phyloP scores from a whole-genome alignment of 2,329 filamentous ascomycete species.

The Torrubiellomyces zombiae region DNA sequence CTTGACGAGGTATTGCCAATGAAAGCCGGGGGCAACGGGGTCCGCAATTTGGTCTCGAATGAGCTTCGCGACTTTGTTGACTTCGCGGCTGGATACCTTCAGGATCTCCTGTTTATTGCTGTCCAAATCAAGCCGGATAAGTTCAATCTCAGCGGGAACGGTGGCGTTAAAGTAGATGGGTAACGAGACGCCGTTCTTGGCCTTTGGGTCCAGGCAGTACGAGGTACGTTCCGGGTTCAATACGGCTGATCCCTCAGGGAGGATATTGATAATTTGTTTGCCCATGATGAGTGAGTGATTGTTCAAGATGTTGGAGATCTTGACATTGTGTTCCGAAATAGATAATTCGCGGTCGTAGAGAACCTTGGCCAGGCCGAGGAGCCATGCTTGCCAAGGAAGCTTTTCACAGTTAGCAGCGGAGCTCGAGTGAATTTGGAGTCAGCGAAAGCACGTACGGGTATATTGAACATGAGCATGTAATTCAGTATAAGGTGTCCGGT shows the following conservation, averaged over 20 bases:
- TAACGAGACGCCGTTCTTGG: constrained; percentile 44
- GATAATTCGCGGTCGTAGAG: constrained; percentile 87
- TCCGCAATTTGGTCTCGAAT: constrained; percentile 50
- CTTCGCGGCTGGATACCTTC: constrained; percentile 54
- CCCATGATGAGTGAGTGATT: constrained; percentile 89
- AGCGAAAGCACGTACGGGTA: constrained; percentile 52
- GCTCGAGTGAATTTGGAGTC: too few relatives aligned
- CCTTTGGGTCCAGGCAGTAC: constrained; percentile 59
- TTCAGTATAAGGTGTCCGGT: constrained; percentile 56
- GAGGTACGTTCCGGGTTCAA: constrained; percentile 69
- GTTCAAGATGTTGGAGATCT: constrained; percentile 71
- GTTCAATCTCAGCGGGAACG: constrained; percentile 70
- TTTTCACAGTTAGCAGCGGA: constrained; percentile 17
- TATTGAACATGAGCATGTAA: constrained; percentile 82
- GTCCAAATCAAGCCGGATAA: constrained; percentile 74
- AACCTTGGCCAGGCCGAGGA: constrained; percentile 58
- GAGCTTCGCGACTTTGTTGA: constrained; percentile 57
- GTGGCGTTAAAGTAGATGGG: constrained; percentile 93
- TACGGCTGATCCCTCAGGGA: constrained; percentile 86
- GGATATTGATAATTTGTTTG: constrained; percentile 92
- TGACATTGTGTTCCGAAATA: constrained; percentile 85
- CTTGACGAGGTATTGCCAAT: constrained; percentile 59
- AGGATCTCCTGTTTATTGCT: constrained; percentile 68
- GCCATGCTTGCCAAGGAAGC: constrained; percentile 58
- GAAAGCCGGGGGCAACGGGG: constrained; percentile 40